Percentiles rank a stretch among this genome's conserved stretches.
Conservation (phyloP, 768 basidiomycete genomes). For the Heimioporus sp. region DNA sequence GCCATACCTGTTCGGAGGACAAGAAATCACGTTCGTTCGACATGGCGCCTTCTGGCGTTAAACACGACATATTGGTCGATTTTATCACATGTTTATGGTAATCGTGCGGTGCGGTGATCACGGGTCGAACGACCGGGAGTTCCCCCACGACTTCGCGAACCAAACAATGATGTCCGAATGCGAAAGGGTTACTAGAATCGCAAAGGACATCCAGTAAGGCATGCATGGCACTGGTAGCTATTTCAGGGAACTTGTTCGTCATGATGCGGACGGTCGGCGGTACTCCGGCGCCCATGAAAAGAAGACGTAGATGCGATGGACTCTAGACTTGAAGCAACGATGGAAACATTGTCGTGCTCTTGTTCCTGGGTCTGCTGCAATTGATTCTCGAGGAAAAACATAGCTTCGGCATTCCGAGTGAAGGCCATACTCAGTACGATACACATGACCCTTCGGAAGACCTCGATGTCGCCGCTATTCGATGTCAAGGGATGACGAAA, state of each 20-base stretch:
- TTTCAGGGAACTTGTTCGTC: conserved; percentile 95
- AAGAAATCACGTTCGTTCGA: too few relatives aligned
- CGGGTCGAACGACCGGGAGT: conserved; percentile 81
- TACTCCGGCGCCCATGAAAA: conserved; percentile 80
- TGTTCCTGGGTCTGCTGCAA: conserved; percentile 90
- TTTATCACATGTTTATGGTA: conserved; percentile 26
- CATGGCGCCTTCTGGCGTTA: too few relatives aligned
- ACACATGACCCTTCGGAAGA: conserved; percentile 85
- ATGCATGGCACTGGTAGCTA: conserved; percentile 93
- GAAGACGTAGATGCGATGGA: background rate
- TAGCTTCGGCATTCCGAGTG: conserved; percentile 93
- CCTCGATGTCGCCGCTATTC: conserved; percentile 89
- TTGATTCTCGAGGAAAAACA: conserved; percentile 96
- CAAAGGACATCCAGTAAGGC: conserved; percentile 93
- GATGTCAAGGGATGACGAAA: background rate
- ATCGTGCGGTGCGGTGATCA: conserved; percentile 82
- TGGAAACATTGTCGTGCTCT: conserved; percentile 82
- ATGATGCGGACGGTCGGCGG: conserved; percentile 92
- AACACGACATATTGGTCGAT: too few relatives aligned
- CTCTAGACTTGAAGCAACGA: background rate
- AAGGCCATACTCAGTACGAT: conserved; percentile 93
- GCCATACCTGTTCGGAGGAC: too few relatives aligned
- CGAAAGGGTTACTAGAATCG: conserved; percentile 92
- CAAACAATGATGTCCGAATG: conserved; percentile 89
- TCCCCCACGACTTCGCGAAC: conserved; percentile 95